A percentile compares a stretch with the other conserved stretches of the same genome.
phyloP scores from a whole-genome alignment of 1,284 basidiomycete genomes.

The Inonotus hispidus region DNA sequence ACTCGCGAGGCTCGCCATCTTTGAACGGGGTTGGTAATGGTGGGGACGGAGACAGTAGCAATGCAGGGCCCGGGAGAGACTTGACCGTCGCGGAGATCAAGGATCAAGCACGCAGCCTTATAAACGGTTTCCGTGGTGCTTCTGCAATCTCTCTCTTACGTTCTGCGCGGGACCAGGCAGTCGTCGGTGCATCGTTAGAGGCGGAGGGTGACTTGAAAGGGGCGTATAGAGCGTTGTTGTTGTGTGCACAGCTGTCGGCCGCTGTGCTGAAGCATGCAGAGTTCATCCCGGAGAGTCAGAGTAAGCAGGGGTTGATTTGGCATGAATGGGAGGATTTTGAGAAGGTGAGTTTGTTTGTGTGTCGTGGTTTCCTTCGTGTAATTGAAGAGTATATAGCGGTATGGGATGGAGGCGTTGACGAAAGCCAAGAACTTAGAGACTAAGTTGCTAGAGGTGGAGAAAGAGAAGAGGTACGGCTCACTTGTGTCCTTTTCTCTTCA shows the following conservation, averaged over 20 bases:
- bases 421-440: slow-evolving; percentile 49
- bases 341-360: slow-evolving; percentile 38
- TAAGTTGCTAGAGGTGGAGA: slow-evolving; percentile 53
- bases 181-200: slow-evolving; percentile 45
- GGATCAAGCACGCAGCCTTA: slow-evolving; percentile 51
- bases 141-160: slow-evolving; percentile 53
- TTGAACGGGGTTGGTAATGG: not conserved
- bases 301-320: slow-evolving; percentile 43
- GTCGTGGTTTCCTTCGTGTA: not conserved
- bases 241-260: slow-evolving; percentile 51
- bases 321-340: slow-evolving; percentile 57
- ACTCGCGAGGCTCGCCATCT: not conserved
- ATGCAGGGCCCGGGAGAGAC: slow-evolving; percentile 10
- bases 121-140: slow-evolving; percentile 45
- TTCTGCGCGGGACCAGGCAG: slow-evolving; percentile 50
- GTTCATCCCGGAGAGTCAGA: slow-evolving; percentile 43
- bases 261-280: slow-evolving; percentile 55
- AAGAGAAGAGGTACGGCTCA: slow-evolving; percentile 39
- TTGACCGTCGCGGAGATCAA: slow-evolving; percentile 59
- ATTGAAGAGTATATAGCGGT: slow-evolving; percentile 34
- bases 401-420: slow-evolving; percentile 43
- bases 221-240: slow-evolving; percentile 53
- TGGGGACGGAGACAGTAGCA: not conserved
- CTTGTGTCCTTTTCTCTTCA: slow-evolving; percentile 8
- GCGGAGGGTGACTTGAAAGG: slow-evolving; percentile 50